Percentiles rank a stretch among this genome's conserved stretches.
These are phyloP conservation scores for Naegleria lovaniensis DNA, from an alignment of 208 protist species.

Conservation along the genomic window DNA sequence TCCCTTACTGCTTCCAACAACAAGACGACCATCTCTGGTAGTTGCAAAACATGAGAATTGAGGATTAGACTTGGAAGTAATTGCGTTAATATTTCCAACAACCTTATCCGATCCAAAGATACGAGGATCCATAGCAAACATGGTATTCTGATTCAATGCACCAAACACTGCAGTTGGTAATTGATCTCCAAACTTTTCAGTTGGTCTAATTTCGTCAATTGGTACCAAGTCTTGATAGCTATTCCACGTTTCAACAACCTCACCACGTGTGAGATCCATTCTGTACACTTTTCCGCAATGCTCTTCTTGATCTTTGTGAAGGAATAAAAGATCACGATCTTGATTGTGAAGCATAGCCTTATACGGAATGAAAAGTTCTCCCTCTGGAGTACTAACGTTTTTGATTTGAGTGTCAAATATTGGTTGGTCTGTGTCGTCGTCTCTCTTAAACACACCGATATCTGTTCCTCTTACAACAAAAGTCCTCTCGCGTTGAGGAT, in stretches of 20 bases:
- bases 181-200: conserved; percentile 7
- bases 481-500: neutral
- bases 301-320: conserved; percentile 11
- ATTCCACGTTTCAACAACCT: conserved; percentile 5
- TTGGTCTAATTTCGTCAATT: neutral
- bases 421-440: neutral
- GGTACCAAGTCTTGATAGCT: neutral
- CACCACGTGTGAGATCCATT: neutral
- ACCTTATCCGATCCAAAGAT: neutral
- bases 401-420: neutral
- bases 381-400: neutral
- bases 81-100: neutral
- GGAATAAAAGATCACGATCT: neutral
- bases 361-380: neutral
- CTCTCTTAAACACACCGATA: conserved; percentile 1
- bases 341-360: conserved; percentile 13
- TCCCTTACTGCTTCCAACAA: conserved; percentile 23
- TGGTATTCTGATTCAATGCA: neutral
- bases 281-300: neutral
- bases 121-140: conserved; percentile 1
- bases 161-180: neutral
- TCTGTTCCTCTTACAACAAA: neutral
- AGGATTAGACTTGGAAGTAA: neutral
- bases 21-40: conserved; percentile 7
- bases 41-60: conserved; percentile 28